phyloP scores from a whole-genome alignment of 495 filamentous ascomycete genomes.

The Aspergillus haitiensis region DNA sequence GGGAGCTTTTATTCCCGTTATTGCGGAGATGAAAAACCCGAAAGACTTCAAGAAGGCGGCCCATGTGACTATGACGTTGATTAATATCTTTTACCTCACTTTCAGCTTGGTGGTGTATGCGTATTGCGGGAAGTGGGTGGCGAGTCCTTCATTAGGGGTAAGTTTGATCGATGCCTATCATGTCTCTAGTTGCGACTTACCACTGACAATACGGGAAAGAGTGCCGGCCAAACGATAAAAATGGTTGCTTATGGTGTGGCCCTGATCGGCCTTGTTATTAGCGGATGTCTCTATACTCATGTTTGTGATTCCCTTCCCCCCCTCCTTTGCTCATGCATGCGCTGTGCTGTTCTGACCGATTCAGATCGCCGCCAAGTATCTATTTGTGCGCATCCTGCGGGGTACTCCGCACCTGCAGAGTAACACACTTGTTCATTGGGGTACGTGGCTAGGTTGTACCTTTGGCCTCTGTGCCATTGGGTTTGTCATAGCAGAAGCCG shows the following conservation, averaged over 20 bases:
- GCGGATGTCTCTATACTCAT: conserved; percentile 60
- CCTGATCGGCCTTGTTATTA: conserved; percentile 58
- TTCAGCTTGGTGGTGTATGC: conserved; percentile 59
- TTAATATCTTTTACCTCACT: conserved; percentile 62
- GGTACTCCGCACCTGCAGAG: conserved; percentile 57
- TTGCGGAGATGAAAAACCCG: conserved; percentile 72
- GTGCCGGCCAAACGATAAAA: conserved; percentile 59
- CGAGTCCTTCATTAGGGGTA: conserved; percentile 66
- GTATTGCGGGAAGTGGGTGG: conserved; percentile 66
- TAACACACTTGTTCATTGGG: conserved; percentile 47
- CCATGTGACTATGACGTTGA: conserved; percentile 58
- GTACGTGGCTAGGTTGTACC: conserved; percentile 59
- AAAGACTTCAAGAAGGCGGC: conserved; percentile 65
- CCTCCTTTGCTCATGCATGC: background rate
- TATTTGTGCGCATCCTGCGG: conserved; percentile 61
- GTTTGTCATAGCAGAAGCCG: conserved; percentile 48
- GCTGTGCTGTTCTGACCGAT: conserved; percentile 26
- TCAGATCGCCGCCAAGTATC: conserved; percentile 59
- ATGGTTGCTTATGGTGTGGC: conserved; percentile 74
- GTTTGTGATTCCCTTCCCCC: background rate
- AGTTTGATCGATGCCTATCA: background rate
- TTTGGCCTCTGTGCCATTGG: conserved; percentile 59
- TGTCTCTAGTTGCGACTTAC: background rate
- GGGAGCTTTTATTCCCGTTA: conserved; percentile 70
- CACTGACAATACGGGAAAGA: conserved; percentile 22